phyloP scores from a whole-genome alignment of 805 yeast species.

The Metschnikowia drakensbergensis region DNA sequence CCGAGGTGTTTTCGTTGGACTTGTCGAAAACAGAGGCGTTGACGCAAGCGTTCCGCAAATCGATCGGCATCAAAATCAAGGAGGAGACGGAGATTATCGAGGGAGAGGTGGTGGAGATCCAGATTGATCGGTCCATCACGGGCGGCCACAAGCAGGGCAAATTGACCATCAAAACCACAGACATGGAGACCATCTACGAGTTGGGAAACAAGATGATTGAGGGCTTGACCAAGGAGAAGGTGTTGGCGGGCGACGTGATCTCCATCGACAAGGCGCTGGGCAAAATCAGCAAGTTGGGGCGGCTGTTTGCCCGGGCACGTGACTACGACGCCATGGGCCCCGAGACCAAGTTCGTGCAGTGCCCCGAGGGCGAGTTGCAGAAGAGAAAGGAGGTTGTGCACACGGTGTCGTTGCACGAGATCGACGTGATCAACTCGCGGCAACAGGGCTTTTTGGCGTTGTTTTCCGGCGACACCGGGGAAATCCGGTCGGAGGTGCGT shows the following conservation, averaged over 20 bases:
- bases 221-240: slow-evolving; percentile 89
- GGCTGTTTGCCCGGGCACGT: slow-evolving; percentile 92
- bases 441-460: slow-evolving; percentile 97
- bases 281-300: slow-evolving; percentile 87
- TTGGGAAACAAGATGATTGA: slow-evolving; percentile 93
- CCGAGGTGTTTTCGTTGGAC: slow-evolving; percentile 89
- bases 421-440: slow-evolving; percentile 95
- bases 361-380: slow-evolving; percentile 98
- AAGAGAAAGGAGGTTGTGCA: slow-evolving; percentile 93
- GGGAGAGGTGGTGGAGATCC: slow-evolving; percentile 98
- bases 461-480: slow-evolving; percentile 96
- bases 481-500: slow-evolving; percentile 90
- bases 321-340: slow-evolving; percentile 99
- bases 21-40: slow-evolving; percentile 93
- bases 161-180: slow-evolving; percentile 93
- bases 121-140: slow-evolving; percentile 85
- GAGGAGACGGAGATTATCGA: slow-evolving; percentile 97
- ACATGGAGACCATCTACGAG: slow-evolving; percentile 98
- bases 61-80: slow-evolving; percentile 91
- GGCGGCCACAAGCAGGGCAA: slow-evolving; percentile 99
- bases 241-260: slow-evolving; percentile 94
- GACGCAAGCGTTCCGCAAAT: slow-evolving; percentile 93
- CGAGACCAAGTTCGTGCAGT: slow-evolving; percentile 94
- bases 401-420: slow-evolving; percentile 96
- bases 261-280: slow-evolving; percentile 95